Base-by-base conservation (phyloP, 2,329 filamentous ascomycete species). In the Pezicula radicicola region DNA sequence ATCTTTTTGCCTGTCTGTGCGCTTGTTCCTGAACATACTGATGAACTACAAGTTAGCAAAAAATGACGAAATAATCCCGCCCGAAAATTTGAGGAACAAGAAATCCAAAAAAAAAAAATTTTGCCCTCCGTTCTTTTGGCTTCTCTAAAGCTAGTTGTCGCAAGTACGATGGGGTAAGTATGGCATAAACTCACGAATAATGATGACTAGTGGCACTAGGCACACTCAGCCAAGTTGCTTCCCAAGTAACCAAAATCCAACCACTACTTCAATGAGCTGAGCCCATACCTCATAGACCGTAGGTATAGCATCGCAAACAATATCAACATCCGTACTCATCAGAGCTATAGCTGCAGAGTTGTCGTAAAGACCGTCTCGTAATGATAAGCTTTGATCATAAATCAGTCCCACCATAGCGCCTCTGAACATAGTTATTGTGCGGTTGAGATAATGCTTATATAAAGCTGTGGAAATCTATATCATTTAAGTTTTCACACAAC, bases 371-470 rank as follows among this genome's bases (percentile, higher is more conserved):
- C 61, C 55, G 0, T 63, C 60, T 10, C 63, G 63, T 15, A 75
- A 54, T 1, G 60, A 56, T 1, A 75, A 52, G 0, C 74, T 76
- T 57, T 77, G 76, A 16, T 72, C 70, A 57, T 77, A 83, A 2
- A 84, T 72, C 56, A 81, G 65, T 0, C 75, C 73, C n/a, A 76
- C 65, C 7, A 77, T 58, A 0, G 65, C 69, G 9, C 71, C 72
- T 35, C 75, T 64, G 8, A 74, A 62, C 66, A 74, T 72, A 9
- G 72, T 73, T 25, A 73, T 69, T 10, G 65, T 62, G 6, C 73
- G 72, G 53, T 75, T 72, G 0, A 70, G 68, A 12, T 68, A 60
- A 58, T 76, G 72, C 42, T 72, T 66, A 45, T 58, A 60, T 13
- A 52, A 51, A 3, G 51, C 50, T 5, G 55, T 60, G 10, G 57